Conservation (phyloP, 164 flowering plant genomes). For the Tetrastigma voinierianum region DNA sequence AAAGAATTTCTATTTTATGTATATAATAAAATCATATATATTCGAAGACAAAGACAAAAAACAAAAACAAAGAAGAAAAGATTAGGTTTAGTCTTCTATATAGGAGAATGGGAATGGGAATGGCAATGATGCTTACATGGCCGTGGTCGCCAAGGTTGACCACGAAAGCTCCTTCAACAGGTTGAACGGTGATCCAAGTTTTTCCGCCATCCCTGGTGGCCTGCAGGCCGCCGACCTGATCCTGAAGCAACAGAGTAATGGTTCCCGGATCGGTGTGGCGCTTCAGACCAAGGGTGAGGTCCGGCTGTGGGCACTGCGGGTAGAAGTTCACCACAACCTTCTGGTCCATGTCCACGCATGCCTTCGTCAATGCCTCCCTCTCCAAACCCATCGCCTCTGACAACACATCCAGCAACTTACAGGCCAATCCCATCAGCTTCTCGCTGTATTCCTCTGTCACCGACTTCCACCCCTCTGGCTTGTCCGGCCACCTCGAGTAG, state of each 20-base stretch:
- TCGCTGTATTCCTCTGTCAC: slow-evolving; percentile 68
- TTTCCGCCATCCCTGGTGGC: slow-evolving; percentile 78
- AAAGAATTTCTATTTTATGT: too few relatives aligned
- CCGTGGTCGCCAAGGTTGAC: slow-evolving; percentile 94
- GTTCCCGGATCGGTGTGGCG: slow-evolving; percentile 94
- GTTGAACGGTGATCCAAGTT: slow-evolving; percentile 89
- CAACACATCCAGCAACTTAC: slow-evolving; percentile 68
- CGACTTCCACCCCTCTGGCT: slow-evolving; percentile 71
- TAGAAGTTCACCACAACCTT: slow-evolving; percentile 79
- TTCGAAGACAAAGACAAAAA: too few relatives aligned
- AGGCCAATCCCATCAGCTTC: slow-evolving; percentile 66
- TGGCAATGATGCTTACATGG: slow-evolving; percentile 61
- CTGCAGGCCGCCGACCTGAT: slow-evolving; percentile 86
- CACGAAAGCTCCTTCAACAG: slow-evolving; percentile 75
- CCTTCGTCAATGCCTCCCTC: slow-evolving; percentile 70
- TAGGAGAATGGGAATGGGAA: too few relatives aligned
- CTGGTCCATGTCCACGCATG: slow-evolving; percentile 89
- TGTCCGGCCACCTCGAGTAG: slow-evolving; percentile 88
- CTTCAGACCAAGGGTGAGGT: slow-evolving; percentile 83
- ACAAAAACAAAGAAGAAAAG: too few relatives aligned
- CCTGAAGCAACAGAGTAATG: slow-evolving; percentile 77
- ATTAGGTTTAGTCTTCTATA: too few relatives aligned
- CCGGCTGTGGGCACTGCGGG: slow-evolving; percentile 85
- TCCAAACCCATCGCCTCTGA: slow-evolving; percentile 86
- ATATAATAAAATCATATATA: too few relatives aligned